Base-by-base conservation (phyloP, 331 rosid genomes). In the Dryas integrifolia region DNA sequence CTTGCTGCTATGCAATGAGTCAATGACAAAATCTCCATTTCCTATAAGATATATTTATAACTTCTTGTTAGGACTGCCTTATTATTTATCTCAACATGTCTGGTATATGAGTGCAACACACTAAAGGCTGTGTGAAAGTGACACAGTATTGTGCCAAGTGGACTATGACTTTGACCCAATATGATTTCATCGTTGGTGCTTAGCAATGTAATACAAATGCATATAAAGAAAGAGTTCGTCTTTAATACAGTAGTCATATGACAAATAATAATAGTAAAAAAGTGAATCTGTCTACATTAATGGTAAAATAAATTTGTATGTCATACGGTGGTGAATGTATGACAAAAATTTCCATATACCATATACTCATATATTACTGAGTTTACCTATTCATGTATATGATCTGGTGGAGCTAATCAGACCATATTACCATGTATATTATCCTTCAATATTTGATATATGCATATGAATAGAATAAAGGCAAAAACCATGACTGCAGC, bases 401-500 rank as follows among this genome's bases (percentile, higher is more conserved):
- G 3, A 2, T 30, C 2, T 30, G 35, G 35, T 2, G 35, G 35
- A 30, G 35, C 35, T 30, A 30, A 30, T 30, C 35, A 30, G 35
- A 30, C 35, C 35, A 30, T 30, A 30, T 30, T 30, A 30, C 35
- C 35, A 30, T 30, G 2, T 30, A 30, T 30, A 30, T 30, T 75
- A 85, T 73, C 65, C n/a, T 50, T 52, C 24, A 41, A 73, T 73
- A 70, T 69, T 79, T 52, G 75, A 60, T 48, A 30, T 61, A 47
- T 13, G 65, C 4, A 44, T 44, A 55, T 79, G 72, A 77, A 69
- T 79, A 43, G 59, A 74, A 49, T 35, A 73, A 74, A 26, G 70
- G 83, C 47, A 62, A 61, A 74, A 67, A 76, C 75, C 55, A 78
- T 70, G 74, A 75, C 73, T 44, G 26, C 68, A 52, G 30, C 5